These are phyloP conservation scores for Zygoascus flipseniorum DNA, from an alignment of 805 yeast genomes.

Conservation along the genomic window DNA sequence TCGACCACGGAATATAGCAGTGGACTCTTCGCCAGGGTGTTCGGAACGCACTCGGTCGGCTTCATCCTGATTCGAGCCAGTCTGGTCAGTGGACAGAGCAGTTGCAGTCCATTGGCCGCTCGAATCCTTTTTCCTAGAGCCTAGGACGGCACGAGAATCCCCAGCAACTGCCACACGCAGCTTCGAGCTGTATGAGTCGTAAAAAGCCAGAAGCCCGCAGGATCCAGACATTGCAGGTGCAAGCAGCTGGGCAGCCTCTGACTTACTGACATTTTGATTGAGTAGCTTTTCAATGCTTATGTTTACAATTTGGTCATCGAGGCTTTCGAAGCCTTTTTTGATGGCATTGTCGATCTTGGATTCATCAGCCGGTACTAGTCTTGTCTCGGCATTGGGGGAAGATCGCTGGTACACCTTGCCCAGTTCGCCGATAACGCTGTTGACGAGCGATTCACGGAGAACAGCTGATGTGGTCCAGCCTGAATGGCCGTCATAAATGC, in stretches of 20 bases:
- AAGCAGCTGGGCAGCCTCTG: conserved; percentile 57
- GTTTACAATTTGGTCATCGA: conserved; percentile 82
- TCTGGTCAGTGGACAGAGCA: conserved; percentile 83
- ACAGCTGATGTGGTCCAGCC: conserved; percentile 92
- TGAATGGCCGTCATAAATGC: conserved; percentile 94
- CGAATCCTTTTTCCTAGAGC: conserved; percentile 36
- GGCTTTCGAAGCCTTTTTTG: conserved; percentile 64
- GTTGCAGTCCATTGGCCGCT: conserved; percentile 79
- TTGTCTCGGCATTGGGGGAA: conserved; percentile 34
- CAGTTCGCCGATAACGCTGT: conserved; percentile 67
- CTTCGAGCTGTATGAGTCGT: conserved; percentile 62
- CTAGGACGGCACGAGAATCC: conserved; percentile 87
- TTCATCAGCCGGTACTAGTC: conserved; percentile 59
- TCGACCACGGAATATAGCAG: conserved; percentile 77
- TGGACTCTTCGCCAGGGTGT: conserved; percentile 80
- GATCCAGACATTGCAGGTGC: conserved; percentile 96
- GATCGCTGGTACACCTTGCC: conserved; percentile 49
- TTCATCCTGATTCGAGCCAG: conserved; percentile 86
- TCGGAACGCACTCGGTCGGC: conserved; percentile 73
- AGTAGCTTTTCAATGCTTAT: conserved; percentile 64
- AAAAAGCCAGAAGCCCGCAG: conserved; percentile 82
- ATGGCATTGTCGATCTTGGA: conserved; percentile 66
- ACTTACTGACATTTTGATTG: conserved; percentile 47
- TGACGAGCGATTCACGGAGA: conserved; percentile 69
- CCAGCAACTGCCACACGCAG: conserved; percentile 93